These are phyloP conservation scores for Aspergillus hortae DNA, from an alignment of 2,329 filamentous ascomycete species.

Conservation along the genomic window DNA sequence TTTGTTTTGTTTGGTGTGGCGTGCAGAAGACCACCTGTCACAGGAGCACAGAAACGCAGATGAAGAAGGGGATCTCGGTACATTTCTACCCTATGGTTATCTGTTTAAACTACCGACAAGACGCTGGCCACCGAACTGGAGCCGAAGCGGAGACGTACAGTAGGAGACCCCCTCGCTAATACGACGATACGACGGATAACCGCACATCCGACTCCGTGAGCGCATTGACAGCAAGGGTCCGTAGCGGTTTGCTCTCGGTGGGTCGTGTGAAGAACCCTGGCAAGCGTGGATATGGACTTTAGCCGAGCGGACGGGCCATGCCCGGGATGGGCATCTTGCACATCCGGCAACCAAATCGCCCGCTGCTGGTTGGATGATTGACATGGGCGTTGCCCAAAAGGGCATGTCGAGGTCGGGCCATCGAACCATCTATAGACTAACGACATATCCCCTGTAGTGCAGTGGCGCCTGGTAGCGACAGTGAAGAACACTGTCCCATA, in stretches of 20 bases:
- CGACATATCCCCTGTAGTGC: no score
- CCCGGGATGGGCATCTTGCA: neutral
- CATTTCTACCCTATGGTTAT: no score
- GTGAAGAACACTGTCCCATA: no score
- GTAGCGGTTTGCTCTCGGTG: neutral
- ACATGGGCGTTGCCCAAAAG: neutral
- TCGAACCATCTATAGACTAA: no score
- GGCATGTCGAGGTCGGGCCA: neutral
- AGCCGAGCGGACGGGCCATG: neutral
- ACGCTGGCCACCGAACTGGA: neutral
- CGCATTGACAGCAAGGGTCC: neutral
- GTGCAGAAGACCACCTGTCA: neutral
- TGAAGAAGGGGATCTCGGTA: no score
- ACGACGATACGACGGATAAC: constrained; percentile 8
- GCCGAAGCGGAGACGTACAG: neutral
- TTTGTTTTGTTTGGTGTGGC: neutral
- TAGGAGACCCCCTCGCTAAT: neutral
- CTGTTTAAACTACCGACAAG: no score
- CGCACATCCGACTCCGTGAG: neutral
- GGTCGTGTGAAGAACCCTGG: neutral
- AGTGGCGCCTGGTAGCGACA: no score
- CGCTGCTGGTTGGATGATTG: neutral
- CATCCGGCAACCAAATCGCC: neutral
- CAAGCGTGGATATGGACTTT: neutral
- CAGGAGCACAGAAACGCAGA: neutral